These are phyloP conservation scores for Dioszegia hungarica DNA, from an alignment of 768 basidiomycete genomes.

Conservation along the genomic window DNA sequence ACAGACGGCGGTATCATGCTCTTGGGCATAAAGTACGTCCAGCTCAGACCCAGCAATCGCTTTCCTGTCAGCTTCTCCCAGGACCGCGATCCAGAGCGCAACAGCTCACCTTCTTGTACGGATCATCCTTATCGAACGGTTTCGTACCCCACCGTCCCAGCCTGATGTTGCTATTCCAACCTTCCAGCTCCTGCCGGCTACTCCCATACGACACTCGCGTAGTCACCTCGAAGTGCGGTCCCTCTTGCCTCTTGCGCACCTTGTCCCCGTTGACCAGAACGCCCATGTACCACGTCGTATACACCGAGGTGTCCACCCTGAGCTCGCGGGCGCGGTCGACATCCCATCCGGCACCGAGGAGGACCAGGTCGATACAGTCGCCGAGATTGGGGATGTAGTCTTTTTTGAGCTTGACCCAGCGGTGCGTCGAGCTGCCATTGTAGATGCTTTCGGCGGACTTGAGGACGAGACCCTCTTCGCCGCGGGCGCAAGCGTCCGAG, in stretches of 20 bases:
- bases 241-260: slow-evolving; percentile 34
- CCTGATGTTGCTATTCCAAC: slow-evolving; percentile 62
- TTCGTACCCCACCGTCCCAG: slow-evolving; percentile 31
- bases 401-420: slow-evolving; percentile 76
- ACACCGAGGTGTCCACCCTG: slow-evolving; percentile 64
- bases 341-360: slow-evolving; percentile 76
- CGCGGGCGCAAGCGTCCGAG: neutral
- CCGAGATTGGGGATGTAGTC: slow-evolving; percentile 84
- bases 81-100: neutral
- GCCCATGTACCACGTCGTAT: slow-evolving; percentile 78
- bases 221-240: slow-evolving; percentile 66
- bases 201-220: slow-evolving; percentile 76
- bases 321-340: slow-evolving; percentile 70
- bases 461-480: slow-evolving; percentile 59
- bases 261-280: slow-evolving; percentile 57
- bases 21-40: slow-evolving; percentile 56
- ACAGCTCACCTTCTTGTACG: slow-evolving; percentile 31
- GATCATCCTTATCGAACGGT: slow-evolving; percentile 41
- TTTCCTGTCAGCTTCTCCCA: neutral
- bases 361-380: slow-evolving; percentile 70
- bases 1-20: slow-evolving; percentile 57
- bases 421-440: slow-evolving; percentile 55
- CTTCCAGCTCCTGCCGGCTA: slow-evolving; percentile 62
- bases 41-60: slow-evolving; percentile 52
- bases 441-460: slow-evolving; percentile 69